Evolutionary conservation across 352 stramenopile genomes (phyloP), one percentile per base, ranked within the genome.

Genomic region (Phytophthora aleatoria): DNA sequence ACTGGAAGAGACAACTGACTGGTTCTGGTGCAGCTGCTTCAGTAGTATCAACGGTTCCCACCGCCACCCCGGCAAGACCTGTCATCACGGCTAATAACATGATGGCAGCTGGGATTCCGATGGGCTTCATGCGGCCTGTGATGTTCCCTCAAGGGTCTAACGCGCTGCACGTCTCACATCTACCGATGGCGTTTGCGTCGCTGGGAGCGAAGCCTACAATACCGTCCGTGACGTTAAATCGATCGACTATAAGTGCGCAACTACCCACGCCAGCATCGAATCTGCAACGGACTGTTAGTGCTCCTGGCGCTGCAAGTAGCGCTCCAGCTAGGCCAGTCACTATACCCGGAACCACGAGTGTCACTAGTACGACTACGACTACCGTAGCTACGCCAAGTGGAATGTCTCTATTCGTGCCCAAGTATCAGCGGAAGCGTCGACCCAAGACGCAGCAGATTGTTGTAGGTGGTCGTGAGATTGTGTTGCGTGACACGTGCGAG

Each of bases 401-500:
- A 36, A 41, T 36, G 13, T 57, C 56, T 3, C 13, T 53, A 1
- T 20, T 64, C 13, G 64, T 64, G 33, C 60, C 27, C 3, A 71
- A 64, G 30, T 64, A 74, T 31, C 64, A 36, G 3, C 55, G 75
- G 0, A 84, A 87, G 42, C 69, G 73, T 27, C 76, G 73, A 28
- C 71, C 69, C 0, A 89, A 84, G 67, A 84, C 71, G 24, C 71
- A 88, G 33, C 76, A 85, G 30, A 38, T 88, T 41, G 51, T 91
- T 4, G 72, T 84, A 2, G 69, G 71, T 16, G 74, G 74, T 16
- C 62, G 70, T 3, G 67, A 85, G 53, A 65, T 89, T 11, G 50
- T 81, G 13, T 71, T 91, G 12, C 68, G 59, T 0, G 82, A 91
- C 55, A 82, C 79, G 20, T 91, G 82, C 45, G 82, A 91, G 49